A percentile compares a stretch with the other conserved stretches of the same genome.
phyloP scores from a whole-genome alignment of 768 basidiomycete species.

The Pleurotus giganteus region DNA sequence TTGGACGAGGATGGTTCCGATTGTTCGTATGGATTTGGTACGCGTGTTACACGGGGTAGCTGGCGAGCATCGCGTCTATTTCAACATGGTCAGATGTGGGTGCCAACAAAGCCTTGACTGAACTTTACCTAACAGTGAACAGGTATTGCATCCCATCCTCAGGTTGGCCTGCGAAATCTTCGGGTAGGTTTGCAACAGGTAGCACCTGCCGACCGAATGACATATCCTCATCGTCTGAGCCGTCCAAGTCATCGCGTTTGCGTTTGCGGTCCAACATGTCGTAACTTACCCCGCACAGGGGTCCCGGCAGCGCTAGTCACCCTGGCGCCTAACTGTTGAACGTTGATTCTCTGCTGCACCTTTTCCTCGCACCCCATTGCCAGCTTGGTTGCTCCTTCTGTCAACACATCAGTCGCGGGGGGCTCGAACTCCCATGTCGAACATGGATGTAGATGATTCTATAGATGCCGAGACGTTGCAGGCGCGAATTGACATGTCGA shows the following conservation, averaged over 20 bases:
- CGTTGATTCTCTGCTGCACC: no score
- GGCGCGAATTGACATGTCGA: conserved; percentile 79
- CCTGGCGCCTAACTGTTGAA: no score
- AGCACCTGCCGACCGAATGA: conserved; percentile 68
- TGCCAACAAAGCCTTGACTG: conserved; percentile 4
- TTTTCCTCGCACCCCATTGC: no score
- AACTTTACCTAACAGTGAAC: conserved; percentile 70
- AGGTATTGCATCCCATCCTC: conserved; percentile 77
- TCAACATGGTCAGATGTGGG: background rate
- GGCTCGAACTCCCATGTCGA: conserved; percentile 16
- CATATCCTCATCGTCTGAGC: conserved; percentile 60
- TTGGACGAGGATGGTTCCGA: conserved; percentile 22
- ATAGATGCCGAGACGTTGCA: conserved; percentile 69
- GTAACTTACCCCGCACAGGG: no score
- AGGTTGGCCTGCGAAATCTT: conserved; percentile 62
- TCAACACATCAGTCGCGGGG: background rate
- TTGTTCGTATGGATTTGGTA: conserved; percentile 63
- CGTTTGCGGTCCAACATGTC: conserved; percentile 39
- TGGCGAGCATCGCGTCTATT: conserved; percentile 67
- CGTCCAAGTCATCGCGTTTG: conserved; percentile 48
- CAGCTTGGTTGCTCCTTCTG: background rate
- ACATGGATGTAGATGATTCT: conserved; percentile 37
- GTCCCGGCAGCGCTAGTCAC: no score
- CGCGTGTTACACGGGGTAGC: conserved; percentile 66
- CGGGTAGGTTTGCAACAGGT: conserved; percentile 79